Base-by-base conservation (phyloP, 1,284 basidiomycete species). In the Sporisorium iseilematis-ciliati region DNA sequence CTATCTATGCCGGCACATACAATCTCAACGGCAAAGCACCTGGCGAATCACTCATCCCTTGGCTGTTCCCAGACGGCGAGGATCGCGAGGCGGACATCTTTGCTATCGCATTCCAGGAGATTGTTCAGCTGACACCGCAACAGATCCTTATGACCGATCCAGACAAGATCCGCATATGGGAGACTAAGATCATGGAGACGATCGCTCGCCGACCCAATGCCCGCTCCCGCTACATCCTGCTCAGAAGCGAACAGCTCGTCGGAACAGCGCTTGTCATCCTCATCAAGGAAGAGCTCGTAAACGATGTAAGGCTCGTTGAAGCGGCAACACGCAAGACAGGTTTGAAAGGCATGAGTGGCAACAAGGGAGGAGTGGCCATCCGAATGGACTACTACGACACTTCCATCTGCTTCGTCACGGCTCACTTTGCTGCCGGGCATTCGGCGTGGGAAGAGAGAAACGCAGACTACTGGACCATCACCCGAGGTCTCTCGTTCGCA, bases 291-390 rank as follows among this genome's bases (percentile, higher is more conserved):
- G 90, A 91, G 52, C 83, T 98, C 48, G 90, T 92, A 1, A 88
- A 90, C 21, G 89, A 92, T 35, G 92, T 99, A 55, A 90, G 94
- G 49, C 92, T 93, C 66, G 94, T 99, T 8, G 97, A 99, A 86
- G 94, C 91, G 3, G 89, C 94, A 5, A 92, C 92, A 31, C 91
- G 94, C 78, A 99, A 99, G 93, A 99, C 97, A 4, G 97, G 97
- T 21, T 88, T 99, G 41, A 91, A 94, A 61, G 97, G 97, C 16
- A 94, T 99, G 90, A 94, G 93, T 6, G 97, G 97, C 23, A 99
- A 99, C 87, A 99, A 87, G 74, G 87, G 87, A 20, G 95, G 94
- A 11, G 93, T 97, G 7, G 95, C 92, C 3, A 93, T 99, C 75
- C 91, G 97, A 21, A 88, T 99, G 65, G 92, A 97, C 45, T 92